phyloP scores from a whole-genome alignment of 495 filamentous ascomycete genomes.

The Penicillium nucicola region DNA sequence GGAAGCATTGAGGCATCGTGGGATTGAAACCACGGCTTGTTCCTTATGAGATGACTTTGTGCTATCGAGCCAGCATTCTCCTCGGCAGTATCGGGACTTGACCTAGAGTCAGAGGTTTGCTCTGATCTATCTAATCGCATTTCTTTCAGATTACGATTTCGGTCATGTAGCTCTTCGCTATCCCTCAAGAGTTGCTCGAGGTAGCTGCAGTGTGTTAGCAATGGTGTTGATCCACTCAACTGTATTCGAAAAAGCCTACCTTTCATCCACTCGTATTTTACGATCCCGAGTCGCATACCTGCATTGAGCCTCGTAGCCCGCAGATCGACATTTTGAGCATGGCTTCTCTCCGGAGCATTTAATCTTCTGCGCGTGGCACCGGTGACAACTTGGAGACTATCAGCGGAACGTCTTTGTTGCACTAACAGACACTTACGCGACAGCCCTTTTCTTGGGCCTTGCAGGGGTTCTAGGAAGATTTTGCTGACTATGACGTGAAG shows the following conservation, averaged over 20 bases:
- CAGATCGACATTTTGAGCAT: conserved; percentile 31
- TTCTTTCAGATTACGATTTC: conserved; percentile 13
- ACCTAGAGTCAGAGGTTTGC: neutral
- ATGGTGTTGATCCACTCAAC: neutral
- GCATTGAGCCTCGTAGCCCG: conserved; percentile 30
- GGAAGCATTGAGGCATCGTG: conserved; percentile 30
- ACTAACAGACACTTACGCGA: conserved; percentile 3
- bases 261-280: conserved; percentile 36
- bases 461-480: neutral
- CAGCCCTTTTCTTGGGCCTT: conserved; percentile 12
- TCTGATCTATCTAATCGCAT: neutral
- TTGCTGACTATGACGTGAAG: neutral
- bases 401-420: neutral
- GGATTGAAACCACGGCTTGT: conserved; percentile 35
- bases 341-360: conserved; percentile 40
- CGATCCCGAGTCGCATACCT: conserved; percentile 35
- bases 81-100: conserved; percentile 1
- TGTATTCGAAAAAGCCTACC: conserved; percentile 10
- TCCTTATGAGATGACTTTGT: conserved; percentile 25
- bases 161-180: conserved; percentile 28
- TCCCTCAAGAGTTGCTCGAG: conserved; percentile 30
- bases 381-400: conserved; percentile 26
- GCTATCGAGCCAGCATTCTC: conserved; percentile 19
- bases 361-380: conserved; percentile 39
- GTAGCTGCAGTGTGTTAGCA: conserved; percentile 18